Evolutionary conservation across 345 rosid genomes (phyloP).

Genomic region (Mercurialis annua): DNA sequence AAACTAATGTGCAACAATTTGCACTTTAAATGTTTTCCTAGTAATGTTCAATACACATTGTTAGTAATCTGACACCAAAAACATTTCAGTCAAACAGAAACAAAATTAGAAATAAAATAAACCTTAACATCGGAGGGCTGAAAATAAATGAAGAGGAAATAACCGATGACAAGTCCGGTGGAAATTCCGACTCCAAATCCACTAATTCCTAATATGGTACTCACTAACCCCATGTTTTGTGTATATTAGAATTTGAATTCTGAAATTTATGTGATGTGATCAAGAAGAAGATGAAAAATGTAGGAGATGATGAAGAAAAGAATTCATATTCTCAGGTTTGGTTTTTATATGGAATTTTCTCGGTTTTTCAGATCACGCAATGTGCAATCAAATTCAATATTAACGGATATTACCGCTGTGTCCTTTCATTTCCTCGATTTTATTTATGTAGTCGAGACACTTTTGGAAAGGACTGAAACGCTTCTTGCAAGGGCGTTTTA

Average conservation of each 20-base stretch:
- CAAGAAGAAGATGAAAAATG: not conserved
- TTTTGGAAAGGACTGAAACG: not conserved
- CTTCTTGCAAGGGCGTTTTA: not conserved
- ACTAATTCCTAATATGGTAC: slow-evolving; percentile 64
- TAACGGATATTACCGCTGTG: not conserved
- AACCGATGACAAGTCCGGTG: slow-evolving; percentile 70
- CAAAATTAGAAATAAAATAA: too few relatives aligned
- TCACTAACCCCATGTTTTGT: slow-evolving; percentile 64
- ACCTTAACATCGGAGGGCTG: slow-evolving; percentile 81
- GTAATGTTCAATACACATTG: too few relatives aligned
- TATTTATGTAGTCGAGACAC: too few relatives aligned
- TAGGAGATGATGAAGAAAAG: not conserved
- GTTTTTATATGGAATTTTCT: not conserved
- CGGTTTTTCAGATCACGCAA: slow-evolving; percentile 5
- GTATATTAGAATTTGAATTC: not conserved
- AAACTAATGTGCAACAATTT: too few relatives aligned
- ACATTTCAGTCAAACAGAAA: too few relatives aligned
- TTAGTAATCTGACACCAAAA: too few relatives aligned
- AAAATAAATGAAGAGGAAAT: slow-evolving; percentile 67
- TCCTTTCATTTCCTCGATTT: not conserved
- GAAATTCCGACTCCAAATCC: slow-evolving; percentile 91
- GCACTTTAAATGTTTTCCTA: too few relatives aligned
- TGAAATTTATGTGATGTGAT: not conserved
- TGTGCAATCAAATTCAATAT: not conserved
- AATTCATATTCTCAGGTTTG: too few relatives aligned